These are phyloP conservation scores for Erythrophleum fordii DNA, from an alignment of 306 rosid genomes.

Conservation along the genomic window DNA sequence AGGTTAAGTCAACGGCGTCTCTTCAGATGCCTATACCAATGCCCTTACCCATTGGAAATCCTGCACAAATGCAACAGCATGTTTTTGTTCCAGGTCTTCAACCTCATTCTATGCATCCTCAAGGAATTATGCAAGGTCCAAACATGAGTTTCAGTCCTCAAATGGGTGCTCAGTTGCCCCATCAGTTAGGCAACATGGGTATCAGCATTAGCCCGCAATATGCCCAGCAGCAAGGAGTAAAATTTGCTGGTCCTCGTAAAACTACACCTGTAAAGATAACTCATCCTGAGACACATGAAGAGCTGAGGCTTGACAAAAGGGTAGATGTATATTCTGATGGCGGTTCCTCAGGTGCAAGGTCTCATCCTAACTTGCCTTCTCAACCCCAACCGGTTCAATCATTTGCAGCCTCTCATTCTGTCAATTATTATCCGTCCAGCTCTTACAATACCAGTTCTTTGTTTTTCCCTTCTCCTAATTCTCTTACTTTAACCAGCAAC, in stretches of 20 bases:
- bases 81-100: slow-evolving; percentile 71
- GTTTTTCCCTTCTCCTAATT: slow-evolving; percentile 49
- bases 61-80: slow-evolving; percentile 71
- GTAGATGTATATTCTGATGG: slow-evolving; percentile 59
- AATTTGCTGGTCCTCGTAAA: slow-evolving; percentile 71
- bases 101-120: slow-evolving; percentile 73
- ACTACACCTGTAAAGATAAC: slow-evolving; percentile 76
- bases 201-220: slow-evolving; percentile 60
- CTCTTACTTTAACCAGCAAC: slow-evolving; percentile 66
- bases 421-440: slow-evolving; percentile 50
- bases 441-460: slow-evolving; percentile 51
- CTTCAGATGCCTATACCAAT: slow-evolving; percentile 68
- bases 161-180: slow-evolving; percentile 68
- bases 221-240: slow-evolving; percentile 79
- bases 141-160: slow-evolving; percentile 65
- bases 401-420: slow-evolving; percentile 53
- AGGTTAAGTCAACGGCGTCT: slow-evolving; percentile 68
- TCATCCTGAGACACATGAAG: slow-evolving; percentile 91
- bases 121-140: slow-evolving; percentile 71
- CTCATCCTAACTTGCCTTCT: slow-evolving; percentile 60
- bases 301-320: slow-evolving; percentile 77
- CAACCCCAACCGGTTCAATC: slow-evolving; percentile 70
- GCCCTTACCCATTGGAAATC: slow-evolving; percentile 67
- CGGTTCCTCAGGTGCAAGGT: slow-evolving; percentile 59
- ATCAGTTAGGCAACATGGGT: slow-evolving; percentile 73